These are phyloP conservation scores for Zygotorulaspora sp. DNA, from an alignment of 805 yeast genomes.

Conservation along the genomic window DNA sequence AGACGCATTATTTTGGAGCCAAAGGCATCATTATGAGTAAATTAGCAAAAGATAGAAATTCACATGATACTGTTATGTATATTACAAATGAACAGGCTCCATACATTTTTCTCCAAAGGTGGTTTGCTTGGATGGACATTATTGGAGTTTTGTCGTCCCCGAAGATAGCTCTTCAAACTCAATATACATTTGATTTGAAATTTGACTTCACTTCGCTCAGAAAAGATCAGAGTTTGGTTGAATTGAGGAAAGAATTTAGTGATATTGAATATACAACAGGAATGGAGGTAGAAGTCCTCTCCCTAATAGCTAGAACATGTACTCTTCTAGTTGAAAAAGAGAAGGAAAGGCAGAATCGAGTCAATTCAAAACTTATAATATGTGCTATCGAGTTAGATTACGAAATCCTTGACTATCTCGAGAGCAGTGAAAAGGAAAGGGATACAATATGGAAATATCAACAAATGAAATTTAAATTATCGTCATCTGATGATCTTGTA, in stretches of 20 bases:
- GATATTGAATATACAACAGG: slow-evolving; percentile 63
- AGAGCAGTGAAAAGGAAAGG: slow-evolving; percentile 25
- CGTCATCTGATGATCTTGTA: slow-evolving; percentile 2
- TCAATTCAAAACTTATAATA: slow-evolving; percentile 3
- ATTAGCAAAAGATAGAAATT: slow-evolving; percentile 11
- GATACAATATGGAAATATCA: slow-evolving; percentile 18
- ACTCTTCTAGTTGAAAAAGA: slow-evolving; percentile 34
- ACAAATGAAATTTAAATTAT: neutral
- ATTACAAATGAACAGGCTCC: slow-evolving; percentile 18
- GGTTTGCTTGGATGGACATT: slow-evolving; percentile 67
- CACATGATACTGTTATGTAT: slow-evolving; percentile 8
- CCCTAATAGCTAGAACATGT: slow-evolving; percentile 49
- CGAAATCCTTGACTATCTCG: slow-evolving; percentile 26
- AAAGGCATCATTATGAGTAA: slow-evolving; percentile 46
- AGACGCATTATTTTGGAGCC: slow-evolving; percentile 65
- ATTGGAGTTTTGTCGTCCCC: slow-evolving; percentile 60
- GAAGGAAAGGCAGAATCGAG: slow-evolving; percentile 18
- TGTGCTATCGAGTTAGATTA: slow-evolving; percentile 42
- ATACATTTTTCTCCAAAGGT: slow-evolving; percentile 53
- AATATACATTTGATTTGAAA: slow-evolving; percentile 4
- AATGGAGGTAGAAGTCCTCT: slow-evolving; percentile 60
- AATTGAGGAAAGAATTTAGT: slow-evolving; percentile 24
- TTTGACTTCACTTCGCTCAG: slow-evolving; percentile 23
- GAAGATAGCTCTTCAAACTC: slow-evolving; percentile 12
- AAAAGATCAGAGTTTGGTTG: slow-evolving; percentile 2